phyloP scores from a whole-genome alignment of 352 stramenopile genomes.

The Phytophthora fragariae region DNA sequence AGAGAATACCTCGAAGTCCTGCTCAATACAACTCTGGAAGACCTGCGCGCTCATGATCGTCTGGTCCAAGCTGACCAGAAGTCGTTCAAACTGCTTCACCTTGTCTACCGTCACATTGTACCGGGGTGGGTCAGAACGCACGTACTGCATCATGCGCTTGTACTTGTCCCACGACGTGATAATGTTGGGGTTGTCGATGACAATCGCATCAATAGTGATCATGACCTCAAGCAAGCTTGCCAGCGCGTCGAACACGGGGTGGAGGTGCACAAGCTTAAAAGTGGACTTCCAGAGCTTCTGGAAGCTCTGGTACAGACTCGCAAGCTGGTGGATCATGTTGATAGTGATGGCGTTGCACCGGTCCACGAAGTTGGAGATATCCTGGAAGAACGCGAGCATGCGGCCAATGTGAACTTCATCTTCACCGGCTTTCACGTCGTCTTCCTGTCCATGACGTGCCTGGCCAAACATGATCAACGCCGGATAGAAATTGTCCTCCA shows the following conservation, averaged over 20 bases:
- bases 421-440: slow-evolving; percentile 72
- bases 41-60: slow-evolving; percentile 90
- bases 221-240: slow-evolving; percentile 86
- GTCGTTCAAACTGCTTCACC: slow-evolving; percentile 86
- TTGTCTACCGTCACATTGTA: slow-evolving; percentile 88
- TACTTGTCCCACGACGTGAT: slow-evolving; percentile 90
- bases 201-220: slow-evolving; percentile 91
- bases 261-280: slow-evolving; percentile 88
- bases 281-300: slow-evolving; percentile 91
- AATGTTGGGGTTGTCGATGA: slow-evolving; percentile 90
- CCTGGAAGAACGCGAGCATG: slow-evolving; percentile 91
- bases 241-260: slow-evolving; percentile 82
- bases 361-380: slow-evolving; percentile 92
- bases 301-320: slow-evolving; percentile 87
- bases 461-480: slow-evolving; percentile 92
- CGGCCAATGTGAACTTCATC: slow-evolving; percentile 87
- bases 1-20: slow-evolving; percentile 89
- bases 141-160: slow-evolving; percentile 93
- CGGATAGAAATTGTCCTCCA: slow-evolving; percentile 91
- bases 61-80: slow-evolving; percentile 89
- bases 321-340: slow-evolving; percentile 93
- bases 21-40: slow-evolving; percentile 90
- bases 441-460: slow-evolving; percentile 72
- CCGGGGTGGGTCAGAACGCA: slow-evolving; percentile 78
- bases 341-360: slow-evolving; percentile 89